phyloP scores from a whole-genome alignment of 1,139 yeast species.

The Saccharomycopsis hybrid region DNA sequence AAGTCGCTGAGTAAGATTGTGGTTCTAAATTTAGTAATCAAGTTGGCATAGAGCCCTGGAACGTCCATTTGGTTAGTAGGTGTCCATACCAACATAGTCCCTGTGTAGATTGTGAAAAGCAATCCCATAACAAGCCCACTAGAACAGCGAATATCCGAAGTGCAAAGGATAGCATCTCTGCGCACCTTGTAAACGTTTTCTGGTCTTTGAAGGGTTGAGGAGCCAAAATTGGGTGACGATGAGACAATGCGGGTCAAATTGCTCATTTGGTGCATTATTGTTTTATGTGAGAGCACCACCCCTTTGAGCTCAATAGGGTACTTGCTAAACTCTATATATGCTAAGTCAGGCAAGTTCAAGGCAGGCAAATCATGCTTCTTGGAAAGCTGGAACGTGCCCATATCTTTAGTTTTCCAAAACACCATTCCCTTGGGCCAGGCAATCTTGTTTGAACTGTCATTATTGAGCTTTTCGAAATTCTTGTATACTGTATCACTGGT shows the following conservation, averaged over 20 bases:
- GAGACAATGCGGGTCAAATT: constrained; percentile 62
- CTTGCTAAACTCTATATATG: constrained; percentile 88
- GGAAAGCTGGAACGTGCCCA: constrained; percentile 65
- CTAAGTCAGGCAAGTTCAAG: constrained; percentile 67
- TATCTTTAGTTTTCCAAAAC: constrained; percentile 83
- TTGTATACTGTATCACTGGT: constrained; percentile 76
- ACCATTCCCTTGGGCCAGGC: constrained; percentile 55
- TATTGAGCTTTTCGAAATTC: constrained; percentile 55
- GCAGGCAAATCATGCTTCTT: constrained; percentile 58
- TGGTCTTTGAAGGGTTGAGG: constrained; percentile 31
- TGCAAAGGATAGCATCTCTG: constrained; percentile 50
- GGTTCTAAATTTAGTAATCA: constrained; percentile 65
- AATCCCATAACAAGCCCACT: constrained; percentile 83
- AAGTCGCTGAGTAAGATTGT: constrained; percentile 79
- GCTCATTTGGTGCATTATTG: constrained; percentile 83
- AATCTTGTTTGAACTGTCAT: constrained; percentile 35
- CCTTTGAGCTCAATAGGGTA: constrained; percentile 89
- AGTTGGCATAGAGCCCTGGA: constrained; percentile 84
- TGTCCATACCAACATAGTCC: constrained; percentile 76
- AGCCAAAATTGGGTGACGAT: constrained; percentile 47
- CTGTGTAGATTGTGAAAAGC: constrained; percentile 75
- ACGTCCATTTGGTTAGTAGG: constrained; percentile 69
- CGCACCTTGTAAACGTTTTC: constrained; percentile 29
- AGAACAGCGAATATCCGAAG: constrained; percentile 79
- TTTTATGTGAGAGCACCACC: constrained; percentile 84